Base-by-base conservation (phyloP, 352 stramenopile genomes). In the Paralagenidium karlingii region DNA sequence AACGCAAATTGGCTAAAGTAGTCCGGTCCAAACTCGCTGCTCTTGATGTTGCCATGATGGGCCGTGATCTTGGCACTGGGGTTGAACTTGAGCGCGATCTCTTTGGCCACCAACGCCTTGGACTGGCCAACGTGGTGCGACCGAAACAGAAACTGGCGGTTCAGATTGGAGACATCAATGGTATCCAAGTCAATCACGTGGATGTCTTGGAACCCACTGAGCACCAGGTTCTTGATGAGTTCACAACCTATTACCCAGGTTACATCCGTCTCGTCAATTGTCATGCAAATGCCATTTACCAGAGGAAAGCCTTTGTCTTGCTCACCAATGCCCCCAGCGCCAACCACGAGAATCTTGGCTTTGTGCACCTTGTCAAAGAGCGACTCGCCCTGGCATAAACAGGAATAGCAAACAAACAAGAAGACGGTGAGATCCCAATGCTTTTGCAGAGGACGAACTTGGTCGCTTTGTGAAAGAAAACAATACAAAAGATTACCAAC, bases 111-210 rank as follows among this genome's bases (percentile, higher is more conserved):
- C 0, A 89, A 61, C 26, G 94, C 94, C 67, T 99, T 99, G 26
- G 94, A 73, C 58, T 97, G 70, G 1, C 96, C 95, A 16, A 99
- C 96, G 60, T 99, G 95, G 20, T 98, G 70, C 36, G 66, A 87
- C 12, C 96, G 82, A 65, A 99, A 99, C 7, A 99, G 69, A 46
- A 99, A 99, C 66, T 99, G 96, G 12, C 96, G 84, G 69, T 99
- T 99, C 39, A 99, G 64, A 65, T 99, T 99, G 16, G 94, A 99
- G 44, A 99, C 94, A 65, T 99, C 96, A 56, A 99, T 99, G 21
- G 94, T 99, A 64, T 99, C 96, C 28, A 99, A 58, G 59, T 99
- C 96, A 44, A 99, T 95, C 8, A 98, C 53, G 32, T 86, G 60
- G 53, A 95, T 85, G 47, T 88, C 45, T 21, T 68, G 60, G 62